Conservation (phyloP, 352 stramenopile genomes). For the Globisporangium perplexum region DNA sequence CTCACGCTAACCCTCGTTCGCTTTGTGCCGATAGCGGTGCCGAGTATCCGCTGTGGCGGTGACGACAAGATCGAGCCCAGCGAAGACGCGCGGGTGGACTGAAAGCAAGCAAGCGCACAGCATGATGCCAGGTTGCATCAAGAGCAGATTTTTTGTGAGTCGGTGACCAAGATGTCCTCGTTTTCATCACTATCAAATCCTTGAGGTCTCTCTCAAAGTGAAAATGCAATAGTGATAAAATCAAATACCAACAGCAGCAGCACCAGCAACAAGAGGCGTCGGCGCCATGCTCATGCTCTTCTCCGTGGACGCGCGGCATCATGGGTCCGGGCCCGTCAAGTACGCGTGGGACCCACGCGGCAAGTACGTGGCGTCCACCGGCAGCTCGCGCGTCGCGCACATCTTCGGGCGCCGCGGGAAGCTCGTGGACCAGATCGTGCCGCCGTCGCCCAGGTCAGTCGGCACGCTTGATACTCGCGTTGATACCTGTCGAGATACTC, state of each 20-base stretch:
- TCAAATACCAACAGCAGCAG: background rate
- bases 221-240: background rate
- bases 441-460: conserved; percentile 55
- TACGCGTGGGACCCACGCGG: conserved; percentile 78
- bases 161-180: background rate
- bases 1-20: too few relatives aligned
- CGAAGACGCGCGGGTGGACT: too few relatives aligned
- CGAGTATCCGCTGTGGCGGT: too few relatives aligned
- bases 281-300: conserved; percentile 72
- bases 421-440: conserved; percentile 76
- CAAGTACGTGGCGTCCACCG: conserved; percentile 72
- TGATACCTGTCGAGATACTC: background rate
- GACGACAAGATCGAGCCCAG: too few relatives aligned
- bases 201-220: background rate
- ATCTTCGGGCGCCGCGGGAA: conserved; percentile 68
- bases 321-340: conserved; percentile 63
- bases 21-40: too few relatives aligned
- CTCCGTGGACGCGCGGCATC: conserved; percentile 71
- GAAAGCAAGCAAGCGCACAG: too few relatives aligned
- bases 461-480: background rate
- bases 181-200: background rate
- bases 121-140: too few relatives aligned
- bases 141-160: too few relatives aligned
- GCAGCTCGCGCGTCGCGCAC: conserved; percentile 65
- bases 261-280: background rate